Percentiles rank a stretch among this genome's conserved stretches.
Conservation (phyloP, 2,329 filamentous ascomycete species). For the Trichoderma harzianum region DNA sequence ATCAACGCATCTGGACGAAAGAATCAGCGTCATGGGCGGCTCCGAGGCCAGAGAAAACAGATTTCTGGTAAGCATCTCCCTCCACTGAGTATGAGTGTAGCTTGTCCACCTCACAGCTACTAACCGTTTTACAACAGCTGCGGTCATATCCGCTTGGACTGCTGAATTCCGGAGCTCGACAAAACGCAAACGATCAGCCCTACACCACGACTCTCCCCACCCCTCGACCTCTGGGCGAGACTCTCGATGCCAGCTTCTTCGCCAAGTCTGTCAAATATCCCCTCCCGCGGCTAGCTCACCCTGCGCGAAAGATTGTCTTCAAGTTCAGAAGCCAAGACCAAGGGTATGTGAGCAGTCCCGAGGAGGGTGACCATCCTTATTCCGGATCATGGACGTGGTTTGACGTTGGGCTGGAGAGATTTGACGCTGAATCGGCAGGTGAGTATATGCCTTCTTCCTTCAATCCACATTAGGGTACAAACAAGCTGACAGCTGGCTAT, state of each 20-base stretch:
- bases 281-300: slow-evolving; percentile 41
- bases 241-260: slow-evolving; percentile 31
- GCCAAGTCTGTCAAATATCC: slow-evolving; percentile 37
- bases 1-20: slow-evolving; percentile 32
- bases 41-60: slow-evolving; percentile 28
- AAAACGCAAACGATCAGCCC: slow-evolving; percentile 20
- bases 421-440: slow-evolving; percentile 37
- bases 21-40: slow-evolving; percentile 23
- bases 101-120: background rate
- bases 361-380: background rate
- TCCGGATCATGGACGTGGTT: slow-evolving; percentile 62
- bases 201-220: slow-evolving; percentile 31
- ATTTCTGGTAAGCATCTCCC: slow-evolving; percentile 31
- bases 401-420: slow-evolving; percentile 57
- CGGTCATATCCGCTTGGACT: slow-evolving; percentile 40
- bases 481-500: background rate
- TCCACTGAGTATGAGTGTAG: background rate
- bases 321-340: slow-evolving; percentile 56
- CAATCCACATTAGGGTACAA: background rate
- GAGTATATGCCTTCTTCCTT: background rate
- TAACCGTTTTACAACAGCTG: slow-evolving; percentile 25
- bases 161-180: slow-evolving; percentile 27
- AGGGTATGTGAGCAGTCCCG: slow-evolving; percentile 45
- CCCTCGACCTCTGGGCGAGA: slow-evolving; percentile 27
- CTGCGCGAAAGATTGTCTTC: slow-evolving; percentile 61